Evolutionary conservation across 2,329 filamentous ascomycete genomes (phyloP).

Genomic region (Coniochaeta ligniaria): DNA sequence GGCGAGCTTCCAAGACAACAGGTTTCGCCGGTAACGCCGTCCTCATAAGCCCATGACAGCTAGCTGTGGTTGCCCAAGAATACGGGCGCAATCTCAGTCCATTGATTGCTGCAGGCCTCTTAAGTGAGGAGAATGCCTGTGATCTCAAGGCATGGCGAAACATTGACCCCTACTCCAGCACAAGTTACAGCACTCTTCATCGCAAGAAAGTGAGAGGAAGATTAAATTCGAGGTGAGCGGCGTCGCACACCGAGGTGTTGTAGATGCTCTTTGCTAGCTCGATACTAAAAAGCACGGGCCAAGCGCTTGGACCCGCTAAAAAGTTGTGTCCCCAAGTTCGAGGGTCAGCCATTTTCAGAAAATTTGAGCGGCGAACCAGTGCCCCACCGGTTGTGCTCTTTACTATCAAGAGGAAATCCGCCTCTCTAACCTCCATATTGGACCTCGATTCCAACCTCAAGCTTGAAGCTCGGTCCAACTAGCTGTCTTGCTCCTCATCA

Average conservation of each 20-base stretch:
- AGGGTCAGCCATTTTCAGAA: not conserved
- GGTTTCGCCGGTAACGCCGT: not conserved
- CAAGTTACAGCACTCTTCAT: not conserved
- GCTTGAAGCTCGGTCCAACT: not conserved
- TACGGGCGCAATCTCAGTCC: not conserved
- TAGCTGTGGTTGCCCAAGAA: not conserved
- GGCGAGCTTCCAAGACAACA: not conserved
- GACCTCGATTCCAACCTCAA: not conserved
- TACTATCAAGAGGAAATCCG: not conserved
- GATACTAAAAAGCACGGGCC: no score
- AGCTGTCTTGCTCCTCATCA: not conserved
- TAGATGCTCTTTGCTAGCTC: not conserved
- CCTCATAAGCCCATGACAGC: not conserved
- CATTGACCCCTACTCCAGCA: conserved; percentile 14
- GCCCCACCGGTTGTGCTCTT: not conserved
- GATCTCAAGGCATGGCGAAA: conserved; percentile 17
- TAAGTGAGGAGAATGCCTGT: not conserved
- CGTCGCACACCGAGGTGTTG: not conserved
- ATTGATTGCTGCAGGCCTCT: not conserved
- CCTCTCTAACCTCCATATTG: not conserved
- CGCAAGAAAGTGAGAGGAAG: not conserved
- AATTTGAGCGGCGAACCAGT: not conserved
- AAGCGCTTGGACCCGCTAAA: not conserved
- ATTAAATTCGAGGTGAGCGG: not conserved
- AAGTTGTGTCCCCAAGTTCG: not conserved